Evolutionary conservation across 345 rosid species (phyloP).

Genomic region (Eucalyptus melliodora): DNA sequence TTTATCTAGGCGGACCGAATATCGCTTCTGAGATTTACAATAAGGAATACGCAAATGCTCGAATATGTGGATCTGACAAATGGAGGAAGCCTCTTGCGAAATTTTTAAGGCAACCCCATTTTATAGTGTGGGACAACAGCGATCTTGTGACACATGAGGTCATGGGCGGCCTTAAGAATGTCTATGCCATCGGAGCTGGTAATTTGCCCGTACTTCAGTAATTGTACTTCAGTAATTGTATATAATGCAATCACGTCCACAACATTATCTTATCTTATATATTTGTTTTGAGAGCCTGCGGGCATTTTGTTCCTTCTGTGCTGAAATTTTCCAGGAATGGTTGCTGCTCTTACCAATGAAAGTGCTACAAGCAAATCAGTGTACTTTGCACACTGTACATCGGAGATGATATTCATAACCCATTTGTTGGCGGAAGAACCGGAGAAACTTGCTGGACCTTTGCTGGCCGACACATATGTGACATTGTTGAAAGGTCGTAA

Average conservation of each 20-base stretch:
- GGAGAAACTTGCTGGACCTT: constrained; percentile 79
- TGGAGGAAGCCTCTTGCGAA: constrained; percentile 71
- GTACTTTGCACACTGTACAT: constrained; percentile 77
- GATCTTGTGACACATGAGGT: constrained; percentile 82
- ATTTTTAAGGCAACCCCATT: constrained; percentile 69
- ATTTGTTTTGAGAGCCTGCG: not conserved
- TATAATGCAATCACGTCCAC: not conserved
- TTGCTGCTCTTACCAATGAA: constrained; percentile 71
- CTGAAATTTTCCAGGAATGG: constrained; percentile 46
- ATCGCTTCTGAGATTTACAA: constrained; percentile 74
- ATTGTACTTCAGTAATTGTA: not conserved
- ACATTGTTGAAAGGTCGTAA: constrained; percentile 81
- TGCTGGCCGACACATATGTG: constrained; percentile 74
- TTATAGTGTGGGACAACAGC: constrained; percentile 75
- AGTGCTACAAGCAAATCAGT: constrained; percentile 86
- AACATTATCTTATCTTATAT: not conserved
- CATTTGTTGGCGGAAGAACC: constrained; percentile 75
- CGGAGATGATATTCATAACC: constrained; percentile 86
- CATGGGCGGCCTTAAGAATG: constrained; percentile 85
- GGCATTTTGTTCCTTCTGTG: not conserved
- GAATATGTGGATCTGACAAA: constrained; percentile 65
- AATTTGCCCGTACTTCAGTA: not conserved
- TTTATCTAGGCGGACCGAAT: constrained; percentile 79
- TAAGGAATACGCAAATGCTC: constrained; percentile 77
- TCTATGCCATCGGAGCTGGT: constrained; percentile 90